A percentile compares a stretch with the other conserved stretches of the same genome.
Evolutionary conservation across 495 filamentous ascomycete species (phyloP).

Genomic region (Chaetomium fimeti): DNA sequence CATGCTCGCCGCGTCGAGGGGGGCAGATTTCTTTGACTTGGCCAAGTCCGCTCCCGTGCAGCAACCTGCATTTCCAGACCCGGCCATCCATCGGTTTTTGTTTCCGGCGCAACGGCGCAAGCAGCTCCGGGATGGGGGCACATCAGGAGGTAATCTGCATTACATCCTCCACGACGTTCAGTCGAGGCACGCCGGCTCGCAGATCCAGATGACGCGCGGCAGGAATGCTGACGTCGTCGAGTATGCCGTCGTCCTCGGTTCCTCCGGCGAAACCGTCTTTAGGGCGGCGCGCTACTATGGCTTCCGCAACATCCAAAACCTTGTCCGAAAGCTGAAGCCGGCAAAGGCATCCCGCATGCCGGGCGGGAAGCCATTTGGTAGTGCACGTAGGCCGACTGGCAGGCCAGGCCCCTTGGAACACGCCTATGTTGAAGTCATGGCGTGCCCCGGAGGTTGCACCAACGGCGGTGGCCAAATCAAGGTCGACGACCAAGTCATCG

Average conservation of each 20-base stretch:
- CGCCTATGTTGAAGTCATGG: slow-evolving; percentile 96
- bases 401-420: slow-evolving; percentile 58
- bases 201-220: slow-evolving; percentile 66
- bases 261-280: slow-evolving; percentile 60
- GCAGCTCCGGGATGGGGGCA: slow-evolving; percentile 54
- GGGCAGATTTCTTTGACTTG: slow-evolving; percentile 67
- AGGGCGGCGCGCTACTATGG: slow-evolving; percentile 90
- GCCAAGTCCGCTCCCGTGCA: slow-evolving; percentile 53
- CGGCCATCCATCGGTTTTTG: slow-evolving; percentile 64
- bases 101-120: slow-evolving; percentile 49
- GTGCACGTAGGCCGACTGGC: slow-evolving; percentile 48
- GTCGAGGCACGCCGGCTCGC: slow-evolving; percentile 63
- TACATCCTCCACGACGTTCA: slow-evolving; percentile 74
- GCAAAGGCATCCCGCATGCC: slow-evolving; percentile 71
- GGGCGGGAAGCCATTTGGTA: slow-evolving; percentile 57
- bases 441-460: slow-evolving; percentile 94
- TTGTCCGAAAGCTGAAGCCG: slow-evolving; percentile 86
- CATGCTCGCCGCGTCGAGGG: slow-evolving; percentile 76
- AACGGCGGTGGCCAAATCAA: slow-evolving; percentile 97
- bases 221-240: slow-evolving; percentile 90
- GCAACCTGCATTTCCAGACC: slow-evolving; percentile 63
- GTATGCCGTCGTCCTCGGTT: slow-evolving; percentile 63
- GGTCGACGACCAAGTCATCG: slow-evolving; percentile 65
- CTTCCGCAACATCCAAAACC: slow-evolving; percentile 96
- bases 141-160: slow-evolving; percentile 85